Conservation (phyloP, 495 filamentous ascomycete genomes). For the Umbilicaria muhlenbergii region DNA sequence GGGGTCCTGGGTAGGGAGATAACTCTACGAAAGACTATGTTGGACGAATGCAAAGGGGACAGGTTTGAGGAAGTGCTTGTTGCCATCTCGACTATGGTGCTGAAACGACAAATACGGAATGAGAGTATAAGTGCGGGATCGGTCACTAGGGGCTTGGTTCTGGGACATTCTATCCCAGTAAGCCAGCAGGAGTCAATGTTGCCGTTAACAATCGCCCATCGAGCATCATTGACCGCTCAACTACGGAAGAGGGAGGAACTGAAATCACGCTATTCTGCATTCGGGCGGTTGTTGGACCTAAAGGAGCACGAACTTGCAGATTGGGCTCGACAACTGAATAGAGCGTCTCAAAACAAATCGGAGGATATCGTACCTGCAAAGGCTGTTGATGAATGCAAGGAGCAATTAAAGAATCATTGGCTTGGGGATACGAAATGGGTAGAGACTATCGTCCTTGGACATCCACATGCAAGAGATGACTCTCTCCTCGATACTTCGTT, state of each 20-base stretch:
- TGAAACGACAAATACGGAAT: slow-evolving; percentile 45
- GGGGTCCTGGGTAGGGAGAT: slow-evolving; percentile 63
- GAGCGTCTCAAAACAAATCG: too few relatives aligned
- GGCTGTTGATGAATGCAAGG: slow-evolving; percentile 11
- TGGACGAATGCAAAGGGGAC: slow-evolving; percentile 82
- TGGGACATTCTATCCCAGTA: slow-evolving; percentile 39
- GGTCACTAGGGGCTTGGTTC: slow-evolving; percentile 25
- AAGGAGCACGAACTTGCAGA: slow-evolving; percentile 31
- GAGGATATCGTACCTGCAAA: too few relatives aligned
- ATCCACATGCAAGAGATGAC: slow-evolving; percentile 39
- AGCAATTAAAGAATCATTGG: slow-evolving; percentile 52
- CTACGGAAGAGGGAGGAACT: slow-evolving; percentile 35
- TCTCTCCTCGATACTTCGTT: slow-evolving; percentile 48
- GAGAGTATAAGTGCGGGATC: slow-evolving; percentile 19
- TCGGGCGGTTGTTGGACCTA: slow-evolving; percentile 39
- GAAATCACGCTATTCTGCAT: slow-evolving; percentile 33
- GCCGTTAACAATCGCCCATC: slow-evolving; percentile 59
- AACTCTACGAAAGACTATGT: slow-evolving; percentile 71
- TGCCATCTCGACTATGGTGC: slow-evolving; percentile 61
- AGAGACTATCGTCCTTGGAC: slow-evolving; percentile 48
- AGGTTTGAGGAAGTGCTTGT: slow-evolving; percentile 65
- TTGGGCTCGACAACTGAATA: slow-evolving; percentile 11
- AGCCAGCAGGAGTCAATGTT: slow-evolving; percentile 44
- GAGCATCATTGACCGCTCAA: slow-evolving; percentile 35
- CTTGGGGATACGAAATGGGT: slow-evolving; percentile 55